phyloP scores from a whole-genome alignment of 1,284 basidiomycete species.

The Trametes hirsuta region DNA sequence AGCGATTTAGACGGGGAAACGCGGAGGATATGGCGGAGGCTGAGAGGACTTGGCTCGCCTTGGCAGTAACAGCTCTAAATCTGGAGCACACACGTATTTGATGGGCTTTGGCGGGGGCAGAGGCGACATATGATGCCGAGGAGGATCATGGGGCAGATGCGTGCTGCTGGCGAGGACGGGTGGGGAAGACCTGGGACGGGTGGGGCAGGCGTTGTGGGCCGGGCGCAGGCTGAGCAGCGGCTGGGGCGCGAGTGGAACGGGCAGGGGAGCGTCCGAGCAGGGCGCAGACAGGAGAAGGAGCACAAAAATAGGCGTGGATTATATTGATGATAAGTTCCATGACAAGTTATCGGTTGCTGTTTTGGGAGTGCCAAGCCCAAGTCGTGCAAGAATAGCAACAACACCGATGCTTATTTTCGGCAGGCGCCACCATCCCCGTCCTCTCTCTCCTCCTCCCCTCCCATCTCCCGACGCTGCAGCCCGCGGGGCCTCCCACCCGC shows the following conservation, averaged over 20 bases:
- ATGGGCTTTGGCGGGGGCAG: conserved; percentile 2
- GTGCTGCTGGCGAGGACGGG: background rate
- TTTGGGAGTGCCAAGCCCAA: conserved; percentile 27
- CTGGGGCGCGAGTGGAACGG: too few relatives aligned
- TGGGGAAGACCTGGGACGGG: conserved; percentile 1
- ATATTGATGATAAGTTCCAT: conserved; percentile 22
- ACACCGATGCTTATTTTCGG: conserved; percentile 27
- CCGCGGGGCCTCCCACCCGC: background rate
- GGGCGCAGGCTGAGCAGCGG: background rate
- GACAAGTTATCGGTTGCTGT: conserved; percentile 22
- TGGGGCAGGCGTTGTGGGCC: background rate
- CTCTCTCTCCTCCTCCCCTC: conserved; percentile 4
- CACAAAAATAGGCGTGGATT: conserved; percentile 24
- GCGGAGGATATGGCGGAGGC: conserved; percentile 16
- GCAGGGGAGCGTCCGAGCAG: too few relatives aligned
- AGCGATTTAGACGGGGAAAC: conserved; percentile 20
- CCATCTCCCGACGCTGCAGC: background rate
- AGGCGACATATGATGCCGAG: conserved; percentile 1
- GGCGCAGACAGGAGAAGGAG: conserved; percentile 6
- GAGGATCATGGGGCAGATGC: conserved; percentile 1
- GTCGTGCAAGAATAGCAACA: conserved; percentile 21
- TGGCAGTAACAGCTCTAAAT: conserved; percentile 27
- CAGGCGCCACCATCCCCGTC: conserved; percentile 19
- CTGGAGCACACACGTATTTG: conserved; percentile 11
- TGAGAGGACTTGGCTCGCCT: conserved; percentile 26